Conservation (phyloP, 805 yeast genomes). For the Candida montana region DNA sequence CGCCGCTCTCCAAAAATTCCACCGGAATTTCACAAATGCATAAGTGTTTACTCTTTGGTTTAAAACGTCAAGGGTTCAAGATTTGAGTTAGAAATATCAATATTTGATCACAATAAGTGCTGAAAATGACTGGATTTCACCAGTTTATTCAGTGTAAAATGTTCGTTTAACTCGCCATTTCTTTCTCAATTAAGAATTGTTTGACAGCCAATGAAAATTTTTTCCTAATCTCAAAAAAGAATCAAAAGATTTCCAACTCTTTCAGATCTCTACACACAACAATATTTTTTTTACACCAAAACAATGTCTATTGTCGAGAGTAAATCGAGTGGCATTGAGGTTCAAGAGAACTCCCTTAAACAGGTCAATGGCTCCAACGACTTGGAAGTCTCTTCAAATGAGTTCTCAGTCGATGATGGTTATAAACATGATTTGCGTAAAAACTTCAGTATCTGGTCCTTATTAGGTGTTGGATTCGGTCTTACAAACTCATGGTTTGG, state of each 20-base stretch:
- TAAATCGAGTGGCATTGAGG: background rate
- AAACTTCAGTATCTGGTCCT: constrained; percentile 37
- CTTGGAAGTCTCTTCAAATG: background rate
- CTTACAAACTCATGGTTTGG: constrained; percentile 58
- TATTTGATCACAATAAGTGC: no score
- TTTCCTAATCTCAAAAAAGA: background rate
- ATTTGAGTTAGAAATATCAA: no score
- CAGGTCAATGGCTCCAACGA: background rate
- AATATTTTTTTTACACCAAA: background rate
- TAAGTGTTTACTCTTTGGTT: no score
- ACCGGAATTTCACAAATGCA: background rate
- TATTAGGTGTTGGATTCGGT: constrained; percentile 54
- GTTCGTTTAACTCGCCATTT: background rate
- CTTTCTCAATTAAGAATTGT: background rate
- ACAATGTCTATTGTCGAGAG: background rate
- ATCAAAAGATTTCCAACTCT: no score
- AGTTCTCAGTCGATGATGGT: constrained; percentile 8
- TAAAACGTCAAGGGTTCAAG: no score
- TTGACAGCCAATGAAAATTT: background rate
- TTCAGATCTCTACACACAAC: background rate
- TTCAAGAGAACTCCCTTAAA: background rate
- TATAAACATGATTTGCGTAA: constrained; percentile 16
- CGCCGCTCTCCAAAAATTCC: no score
- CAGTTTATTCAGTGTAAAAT: no score
- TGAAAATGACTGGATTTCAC: no score